Percentiles rank a stretch among this genome's conserved stretches.
phyloP scores from a whole-genome alignment of 2,329 filamentous ascomycete genomes.

The Aspergillus chevalieri region DNA sequence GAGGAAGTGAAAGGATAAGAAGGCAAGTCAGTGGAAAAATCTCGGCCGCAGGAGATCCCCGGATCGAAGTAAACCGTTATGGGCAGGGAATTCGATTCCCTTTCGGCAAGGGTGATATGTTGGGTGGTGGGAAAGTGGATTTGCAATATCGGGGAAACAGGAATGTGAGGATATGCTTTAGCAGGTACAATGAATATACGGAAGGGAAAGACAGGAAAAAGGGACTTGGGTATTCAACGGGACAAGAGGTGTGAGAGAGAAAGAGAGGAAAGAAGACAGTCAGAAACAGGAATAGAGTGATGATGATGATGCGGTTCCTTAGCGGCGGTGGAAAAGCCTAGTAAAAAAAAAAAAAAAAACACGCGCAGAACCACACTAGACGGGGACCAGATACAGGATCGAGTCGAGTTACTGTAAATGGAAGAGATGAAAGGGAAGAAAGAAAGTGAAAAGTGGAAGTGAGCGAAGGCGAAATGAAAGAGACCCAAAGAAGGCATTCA shows the following conservation, averaged over 20 bases:
- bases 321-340: neutral
- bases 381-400: neutral
- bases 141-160: slow-evolving; percentile 1
- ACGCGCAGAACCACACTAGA: neutral
- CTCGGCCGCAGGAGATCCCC: slow-evolving; percentile 1
- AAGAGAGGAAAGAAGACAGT: slow-evolving; percentile 9
- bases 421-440: slow-evolving; percentile 7
- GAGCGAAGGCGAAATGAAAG: slow-evolving; percentile 9
- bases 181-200: slow-evolving; percentile 10
- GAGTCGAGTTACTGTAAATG: too few species aligned
- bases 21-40: slow-evolving; percentile 1
- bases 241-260: neutral
- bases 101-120: too few species aligned
- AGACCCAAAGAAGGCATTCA: slow-evolving; percentile 12
- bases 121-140: too few species aligned
- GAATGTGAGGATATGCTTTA: slow-evolving; percentile 10
- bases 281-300: slow-evolving; percentile 3
- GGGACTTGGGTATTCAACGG: neutral
- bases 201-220: slow-evolving; percentile 3
- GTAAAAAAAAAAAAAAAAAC: slow-evolving; percentile 7
- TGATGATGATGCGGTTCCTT: neutral
- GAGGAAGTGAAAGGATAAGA: slow-evolving; percentile 12
- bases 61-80: slow-evolving; percentile 5
- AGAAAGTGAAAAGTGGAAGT: slow-evolving; percentile 8
- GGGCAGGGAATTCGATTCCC: too few species aligned